These are phyloP conservation scores for Colletotrichum godetiae DNA, from an alignment of 2,329 filamentous ascomycete species.

Conservation along the genomic window DNA sequence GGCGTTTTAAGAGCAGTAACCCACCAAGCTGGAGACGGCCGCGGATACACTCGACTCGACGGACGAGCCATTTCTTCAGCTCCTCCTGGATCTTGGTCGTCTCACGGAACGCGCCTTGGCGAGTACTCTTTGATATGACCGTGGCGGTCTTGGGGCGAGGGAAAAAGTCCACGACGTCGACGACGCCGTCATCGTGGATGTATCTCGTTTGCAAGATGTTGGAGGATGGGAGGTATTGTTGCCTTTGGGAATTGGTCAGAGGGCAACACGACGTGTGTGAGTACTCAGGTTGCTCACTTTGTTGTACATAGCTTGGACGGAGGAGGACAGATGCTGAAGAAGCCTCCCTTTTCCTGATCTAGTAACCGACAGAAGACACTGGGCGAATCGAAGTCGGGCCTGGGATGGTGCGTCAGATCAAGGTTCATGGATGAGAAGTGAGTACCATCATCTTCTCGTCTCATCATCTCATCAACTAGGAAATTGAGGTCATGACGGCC, in stretches of 20 bases:
- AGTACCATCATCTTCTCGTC: no score
- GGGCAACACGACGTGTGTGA: not conserved
- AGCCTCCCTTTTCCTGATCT: conserved; percentile 79
- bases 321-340: conserved; percentile 75
- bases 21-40: conserved; percentile 71
- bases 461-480: not conserved
- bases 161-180: conserved; percentile 81
- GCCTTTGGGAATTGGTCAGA: conserved; percentile 43
- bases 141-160: conserved; percentile 72
- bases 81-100: conserved; percentile 66
- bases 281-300: conserved; percentile 53
- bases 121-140: conserved; percentile 58
- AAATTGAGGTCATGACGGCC: no score
- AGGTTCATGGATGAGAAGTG: not conserved
- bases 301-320: conserved; percentile 67
- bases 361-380: conserved; percentile 80
- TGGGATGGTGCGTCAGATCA: conserved; percentile 42
- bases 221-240: conserved; percentile 80
- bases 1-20: not conserved
- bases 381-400: conserved; percentile 83
- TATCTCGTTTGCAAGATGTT: conserved; percentile 84
- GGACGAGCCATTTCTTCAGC: conserved; percentile 77
- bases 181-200: conserved; percentile 79
- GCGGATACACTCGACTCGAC: conserved; percentile 78
- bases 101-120: conserved; percentile 65